phyloP scores from a whole-genome alignment of 1,284 basidiomycete species.

The Naganishia liquefaciens region DNA sequence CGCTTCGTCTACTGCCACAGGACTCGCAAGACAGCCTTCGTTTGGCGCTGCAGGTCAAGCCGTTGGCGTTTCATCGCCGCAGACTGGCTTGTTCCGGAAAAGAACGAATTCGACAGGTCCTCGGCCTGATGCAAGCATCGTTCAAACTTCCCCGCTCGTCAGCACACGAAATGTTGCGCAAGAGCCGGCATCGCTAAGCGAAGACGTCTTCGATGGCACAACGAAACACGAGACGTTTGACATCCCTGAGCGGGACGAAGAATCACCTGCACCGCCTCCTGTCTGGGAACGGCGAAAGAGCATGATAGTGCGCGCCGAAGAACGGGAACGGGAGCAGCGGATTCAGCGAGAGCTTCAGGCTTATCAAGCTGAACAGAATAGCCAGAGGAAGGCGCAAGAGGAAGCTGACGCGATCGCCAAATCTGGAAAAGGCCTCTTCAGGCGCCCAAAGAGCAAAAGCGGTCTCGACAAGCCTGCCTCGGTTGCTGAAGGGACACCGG shows the following conservation, averaged over 20 bases:
- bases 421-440: slow-evolving; percentile 20
- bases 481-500: neutral
- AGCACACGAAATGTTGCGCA: neutral
- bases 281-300: slow-evolving; percentile 30
- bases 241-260: slow-evolving; percentile 22
- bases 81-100: slow-evolving; percentile 9
- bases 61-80: slow-evolving; percentile 1
- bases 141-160: neutral
- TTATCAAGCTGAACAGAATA: slow-evolving; percentile 21
- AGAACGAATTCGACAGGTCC: slow-evolving; percentile 13
- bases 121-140: neutral
- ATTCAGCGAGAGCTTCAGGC: slow-evolving; percentile 25
- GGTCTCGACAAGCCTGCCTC: slow-evolving; percentile 4
- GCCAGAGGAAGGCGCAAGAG: slow-evolving; percentile 4
- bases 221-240: slow-evolving; percentile 5
- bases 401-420: slow-evolving; percentile 6
- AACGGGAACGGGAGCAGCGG: slow-evolving; percentile 23
- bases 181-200: neutral
- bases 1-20: slow-evolving; percentile 9
- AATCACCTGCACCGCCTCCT: slow-evolving; percentile 22
- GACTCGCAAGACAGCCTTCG: slow-evolving; percentile 19
- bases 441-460: slow-evolving; percentile 17
- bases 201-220: neutral
- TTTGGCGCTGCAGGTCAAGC: slow-evolving; percentile 21
- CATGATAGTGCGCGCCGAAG: slow-evolving; percentile 27